These are phyloP conservation scores for Candida sp. DNA, from an alignment of 1,139 yeast species.

Conservation along the genomic window DNA sequence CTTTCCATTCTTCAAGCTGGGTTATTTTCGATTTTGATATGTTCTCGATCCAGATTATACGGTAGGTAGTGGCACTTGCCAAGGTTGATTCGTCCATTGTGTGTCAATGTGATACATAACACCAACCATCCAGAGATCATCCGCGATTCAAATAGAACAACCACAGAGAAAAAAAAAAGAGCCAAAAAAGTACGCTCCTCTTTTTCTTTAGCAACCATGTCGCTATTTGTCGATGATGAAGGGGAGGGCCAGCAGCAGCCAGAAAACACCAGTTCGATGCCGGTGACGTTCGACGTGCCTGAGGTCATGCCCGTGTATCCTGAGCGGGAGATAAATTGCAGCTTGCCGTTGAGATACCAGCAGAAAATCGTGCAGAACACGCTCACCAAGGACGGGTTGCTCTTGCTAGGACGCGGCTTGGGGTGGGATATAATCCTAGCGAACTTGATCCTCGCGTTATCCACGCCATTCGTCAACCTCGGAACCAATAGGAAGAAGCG, in stretches of 20 bases:
- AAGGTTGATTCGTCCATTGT: conserved; percentile 12
- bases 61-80: conserved; percentile 25
- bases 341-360: conserved; percentile 72
- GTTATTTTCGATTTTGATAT: conserved; percentile 37
- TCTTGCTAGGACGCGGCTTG: conserved; percentile 83
- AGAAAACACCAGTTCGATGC: conserved; percentile 14
- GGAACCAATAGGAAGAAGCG: conserved; percentile 44
- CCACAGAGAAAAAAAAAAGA: conserved; percentile 2
- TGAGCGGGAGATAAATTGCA: conserved; percentile 49
- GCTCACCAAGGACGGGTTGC: conserved; percentile 71
- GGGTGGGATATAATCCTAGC: conserved; percentile 78
- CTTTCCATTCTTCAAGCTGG: conserved; percentile 46
- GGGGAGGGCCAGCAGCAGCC: conserved; percentile 11
- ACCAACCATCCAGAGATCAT: no score
- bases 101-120: background rate
- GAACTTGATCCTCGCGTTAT: conserved; percentile 74
- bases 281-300: conserved; percentile 24
- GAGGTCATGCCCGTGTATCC: conserved; percentile 26
- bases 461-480: conserved; percentile 55
- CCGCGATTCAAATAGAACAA: background rate
- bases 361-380: conserved; percentile 78
- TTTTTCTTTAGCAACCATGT: conserved; percentile 10
- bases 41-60: conserved; percentile 38
- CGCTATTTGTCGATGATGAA: conserved; percentile 18
- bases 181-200: background rate